Base-by-base conservation (phyloP, 2,329 filamentous ascomycete genomes). In the Talaromyces rugulosus region DNA sequence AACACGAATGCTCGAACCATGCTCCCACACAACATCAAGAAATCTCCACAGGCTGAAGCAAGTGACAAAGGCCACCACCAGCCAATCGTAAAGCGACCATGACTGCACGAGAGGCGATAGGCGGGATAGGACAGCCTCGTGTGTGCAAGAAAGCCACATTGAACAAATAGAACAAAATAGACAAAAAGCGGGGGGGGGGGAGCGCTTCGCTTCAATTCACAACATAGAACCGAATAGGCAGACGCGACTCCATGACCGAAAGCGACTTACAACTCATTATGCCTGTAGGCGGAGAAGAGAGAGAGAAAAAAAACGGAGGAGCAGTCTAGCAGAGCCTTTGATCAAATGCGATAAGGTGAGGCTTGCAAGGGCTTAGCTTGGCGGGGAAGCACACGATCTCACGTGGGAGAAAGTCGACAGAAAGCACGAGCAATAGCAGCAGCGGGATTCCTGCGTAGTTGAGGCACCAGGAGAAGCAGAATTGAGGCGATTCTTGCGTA, bases 261-360 rank as follows among this genome's bases (percentile, higher is more conserved):
- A 33, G 50, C 27, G 30, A 62, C 60, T 62, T 59, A 62, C 60
- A 62, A 55, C 60, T 62, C 60, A 62, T 62, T 58, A 56, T 50
- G 16, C 28, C 55, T 27, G 31, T 18, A 8, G n/a, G 36, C 23
- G 23, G 51, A 33, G 36, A 56, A 56, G 28, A 31, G 52, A 14
- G 34, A 58, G 36, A 31, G 14, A 53, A 33, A 31, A 31, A 14
- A 12, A 14, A 23, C n/a, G 42, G 16, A 47, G 42, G 6, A 27
- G 9, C 8, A 18, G 50, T 14, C 27, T 7, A 53, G 28, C 50
- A 53, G 27, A 5, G 50, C 18, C 47, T 53, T 31, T n/a, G 50
- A 31, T 53, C 50, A 18, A 53, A 53, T 30, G 50, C 50, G 50
- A 53, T 53, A 53, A 53, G 50, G 50, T 53, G 50, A 53, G 50